Evolutionary conservation across 2,329 filamentous ascomycete species (phyloP), one percentile per base, ranked within the genome.

Genomic region (Cordyceps pruinosa): DNA sequence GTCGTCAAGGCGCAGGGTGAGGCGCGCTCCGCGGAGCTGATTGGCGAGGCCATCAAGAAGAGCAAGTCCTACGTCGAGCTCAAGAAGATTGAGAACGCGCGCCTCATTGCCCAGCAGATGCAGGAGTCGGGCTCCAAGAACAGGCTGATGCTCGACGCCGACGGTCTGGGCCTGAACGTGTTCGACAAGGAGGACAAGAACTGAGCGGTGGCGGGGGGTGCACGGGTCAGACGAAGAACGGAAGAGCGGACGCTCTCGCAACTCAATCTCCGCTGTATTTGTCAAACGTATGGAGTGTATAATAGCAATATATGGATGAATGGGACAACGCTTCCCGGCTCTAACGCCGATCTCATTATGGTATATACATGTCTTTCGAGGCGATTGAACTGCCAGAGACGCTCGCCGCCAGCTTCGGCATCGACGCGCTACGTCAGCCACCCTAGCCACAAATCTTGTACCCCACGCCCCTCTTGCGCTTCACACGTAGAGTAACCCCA

Each of bases 11-110:
- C 94, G 4, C 94, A 97, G 85, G 94, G 94, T 90, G 94, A 99
- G 78, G 94, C 94, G 50, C 89, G 94, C 64, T 97, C 94, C 39
- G 94, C 94, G 47, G 92, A 99, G 77, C 86, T 99, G 62, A 97
- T 99, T 68, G 94, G 94, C 75, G 94, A 99, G 54, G 94, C 94
- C 61, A 96, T 99, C 85, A 99, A 97, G 89, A 99, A 97, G 88
- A 95, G 83, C 79, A 88, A 92, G 77, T 88, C 90, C 63, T 99
- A 99, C 73, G 85, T 99, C 62, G 94, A 97, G 75, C 83, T 99
- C 70, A 90, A 95, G 77, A 94, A 96, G 81, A 96, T 99, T 67
- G 94, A 99, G 79, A 99, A 97, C 68, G 94, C 94, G 7, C 83
- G 90, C 64, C 82, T 84, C 58, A 96, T 99, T 73, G 94, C 94